Conservation (phyloP, 2,329 filamentous ascomycete genomes). For the Decorospora gaudefroyi region DNA sequence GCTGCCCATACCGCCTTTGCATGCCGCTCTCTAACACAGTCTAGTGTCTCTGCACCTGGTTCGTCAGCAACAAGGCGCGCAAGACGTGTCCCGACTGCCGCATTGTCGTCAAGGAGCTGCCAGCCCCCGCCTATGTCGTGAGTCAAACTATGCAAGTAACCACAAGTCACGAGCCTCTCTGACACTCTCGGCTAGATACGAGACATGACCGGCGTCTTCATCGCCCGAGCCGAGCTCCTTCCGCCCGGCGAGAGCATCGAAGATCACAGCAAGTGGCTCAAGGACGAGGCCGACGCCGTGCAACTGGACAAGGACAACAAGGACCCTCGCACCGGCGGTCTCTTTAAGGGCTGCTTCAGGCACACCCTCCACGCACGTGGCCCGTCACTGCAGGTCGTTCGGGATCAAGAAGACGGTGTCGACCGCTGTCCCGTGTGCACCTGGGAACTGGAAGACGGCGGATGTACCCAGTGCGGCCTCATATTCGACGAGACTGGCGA, state of each 20-base stretch:
- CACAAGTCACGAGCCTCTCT: neutral
- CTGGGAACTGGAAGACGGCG: constrained; percentile 66
- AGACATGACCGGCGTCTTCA: constrained; percentile 67
- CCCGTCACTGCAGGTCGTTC: constrained; percentile 50
- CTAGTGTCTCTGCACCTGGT: constrained; percentile 63
- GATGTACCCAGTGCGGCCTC: constrained; percentile 59
- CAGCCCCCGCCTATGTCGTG: constrained; percentile 68
- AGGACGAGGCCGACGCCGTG: constrained; percentile 63
- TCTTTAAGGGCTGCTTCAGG: constrained; percentile 67
- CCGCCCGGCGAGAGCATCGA: constrained; percentile 66
- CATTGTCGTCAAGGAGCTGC: constrained; percentile 60
- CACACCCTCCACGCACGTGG: constrained; percentile 25
- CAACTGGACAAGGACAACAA: constrained; percentile 63
- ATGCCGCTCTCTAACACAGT: constrained; percentile 27
- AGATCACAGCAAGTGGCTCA: constrained; percentile 62
- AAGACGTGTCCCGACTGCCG: constrained; percentile 73
- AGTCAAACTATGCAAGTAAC: constrained; percentile 36
- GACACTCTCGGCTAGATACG: constrained; percentile 56
- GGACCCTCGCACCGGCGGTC: constrained; percentile 57
- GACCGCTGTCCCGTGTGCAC: constrained; percentile 65
- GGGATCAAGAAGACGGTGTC: constrained; percentile 64
- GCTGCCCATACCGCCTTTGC: constrained; percentile 31
- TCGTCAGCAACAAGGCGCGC: constrained; percentile 57
- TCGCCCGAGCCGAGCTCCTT: constrained; percentile 62
- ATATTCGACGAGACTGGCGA: constrained; percentile 56